Conservation (phyloP, 2,329 filamentous ascomycete genomes). For the Emmonsiellopsis sp. region DNA sequence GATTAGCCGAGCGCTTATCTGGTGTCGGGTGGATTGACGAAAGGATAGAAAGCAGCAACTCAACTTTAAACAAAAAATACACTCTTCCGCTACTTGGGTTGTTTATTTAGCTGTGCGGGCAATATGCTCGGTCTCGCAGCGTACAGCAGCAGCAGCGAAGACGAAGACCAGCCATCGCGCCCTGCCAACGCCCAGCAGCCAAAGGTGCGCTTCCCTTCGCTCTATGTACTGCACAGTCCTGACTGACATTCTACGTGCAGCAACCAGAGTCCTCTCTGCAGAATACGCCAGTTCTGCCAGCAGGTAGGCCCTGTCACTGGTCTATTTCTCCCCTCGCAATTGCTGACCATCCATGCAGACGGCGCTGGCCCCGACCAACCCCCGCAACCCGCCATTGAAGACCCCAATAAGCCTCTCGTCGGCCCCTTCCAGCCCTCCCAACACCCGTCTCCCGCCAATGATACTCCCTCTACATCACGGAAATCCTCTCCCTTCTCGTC, state of each 20-base stretch:
- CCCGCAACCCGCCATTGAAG: constrained; percentile 5
- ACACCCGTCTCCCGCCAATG: not conserved
- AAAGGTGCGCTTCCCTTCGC: constrained; percentile 4
- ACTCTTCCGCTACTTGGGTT: not conserved
- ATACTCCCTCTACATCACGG: constrained; percentile 1
- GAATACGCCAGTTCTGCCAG: not conserved
- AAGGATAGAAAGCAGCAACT: no score
- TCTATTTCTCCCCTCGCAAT: not conserved
- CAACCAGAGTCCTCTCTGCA: not conserved
- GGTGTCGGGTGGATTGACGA: no score
- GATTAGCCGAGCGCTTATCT: no score
- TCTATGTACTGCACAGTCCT: not conserved
- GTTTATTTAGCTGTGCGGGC: not conserved
- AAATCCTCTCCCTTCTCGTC: constrained; percentile 40
- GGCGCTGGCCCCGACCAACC: not conserved
- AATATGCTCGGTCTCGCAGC: constrained; percentile 32
- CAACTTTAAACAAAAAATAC: no score
- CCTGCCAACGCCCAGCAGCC: constrained; percentile 6
- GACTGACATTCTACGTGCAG: not conserved
- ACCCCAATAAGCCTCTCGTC: constrained; percentile 20
- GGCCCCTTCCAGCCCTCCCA: constrained; percentile 24
- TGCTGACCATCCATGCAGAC: not conserved
- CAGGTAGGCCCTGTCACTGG: not conserved
- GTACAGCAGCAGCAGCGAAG: constrained; percentile 38
- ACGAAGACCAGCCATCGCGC: constrained; percentile 21